Conservation (phyloP, 2,329 filamentous ascomycete genomes). For the Leptodontidium sp. region DNA sequence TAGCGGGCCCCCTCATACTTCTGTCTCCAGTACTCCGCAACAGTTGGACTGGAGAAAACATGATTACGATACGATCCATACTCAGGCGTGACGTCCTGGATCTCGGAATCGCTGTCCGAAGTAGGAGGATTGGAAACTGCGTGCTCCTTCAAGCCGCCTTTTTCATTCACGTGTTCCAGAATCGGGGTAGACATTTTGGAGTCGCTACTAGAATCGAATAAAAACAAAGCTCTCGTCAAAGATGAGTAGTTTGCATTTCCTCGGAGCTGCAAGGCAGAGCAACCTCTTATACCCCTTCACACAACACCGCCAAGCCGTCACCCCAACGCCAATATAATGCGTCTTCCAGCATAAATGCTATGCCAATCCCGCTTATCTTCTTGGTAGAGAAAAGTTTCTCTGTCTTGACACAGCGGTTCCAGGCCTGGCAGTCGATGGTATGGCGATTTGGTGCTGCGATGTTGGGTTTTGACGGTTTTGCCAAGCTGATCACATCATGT, state of each 20-base stretch:
- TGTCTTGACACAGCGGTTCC: neutral
- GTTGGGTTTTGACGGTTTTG: neutral
- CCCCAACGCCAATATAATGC: neutral
- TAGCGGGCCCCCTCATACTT: slow-evolving; percentile 34
- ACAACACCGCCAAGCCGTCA: neutral
- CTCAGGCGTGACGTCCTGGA: slow-evolving; percentile 11
- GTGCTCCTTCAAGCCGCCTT: slow-evolving; percentile 11
- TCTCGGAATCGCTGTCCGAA: slow-evolving; percentile 19
- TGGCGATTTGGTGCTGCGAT: neutral
- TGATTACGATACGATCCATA: slow-evolving; percentile 23
- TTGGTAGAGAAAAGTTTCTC: neutral
- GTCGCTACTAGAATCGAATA: neutral
- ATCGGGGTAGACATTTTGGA: slow-evolving; percentile 2
- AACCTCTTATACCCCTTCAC: neutral
- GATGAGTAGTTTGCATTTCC: neutral
- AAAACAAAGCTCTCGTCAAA: neutral
- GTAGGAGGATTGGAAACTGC: neutral
- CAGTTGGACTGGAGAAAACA: slow-evolving; percentile 13
- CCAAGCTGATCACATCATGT: slow-evolving; percentile 20
- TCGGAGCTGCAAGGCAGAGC: neutral
- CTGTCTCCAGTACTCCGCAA: slow-evolving; percentile 27
- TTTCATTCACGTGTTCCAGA: neutral
- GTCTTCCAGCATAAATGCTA: neutral
- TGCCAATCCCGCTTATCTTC: slow-evolving; percentile 8
- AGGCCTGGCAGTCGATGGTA: neutral